These are phyloP conservation scores for Zostera marina DNA, from an alignment of 116 monocot species.

Conservation along the genomic window DNA sequence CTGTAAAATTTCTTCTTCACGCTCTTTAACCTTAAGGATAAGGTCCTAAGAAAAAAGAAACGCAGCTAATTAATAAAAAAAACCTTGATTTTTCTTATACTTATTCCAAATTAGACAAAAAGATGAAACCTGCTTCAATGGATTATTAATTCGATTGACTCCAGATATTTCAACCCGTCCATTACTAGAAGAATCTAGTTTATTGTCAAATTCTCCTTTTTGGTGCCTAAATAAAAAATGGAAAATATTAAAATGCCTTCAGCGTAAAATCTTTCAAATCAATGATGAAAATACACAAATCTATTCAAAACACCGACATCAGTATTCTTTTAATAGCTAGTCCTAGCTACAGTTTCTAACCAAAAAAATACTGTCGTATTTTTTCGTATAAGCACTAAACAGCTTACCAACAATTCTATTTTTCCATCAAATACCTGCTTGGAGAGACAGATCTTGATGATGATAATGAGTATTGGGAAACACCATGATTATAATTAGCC, in stretches of 20 bases:
- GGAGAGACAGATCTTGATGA: constrained; percentile 79
- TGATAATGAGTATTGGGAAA: constrained; percentile 57
- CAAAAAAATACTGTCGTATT: too few relatives aligned
- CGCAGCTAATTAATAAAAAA: not conserved
- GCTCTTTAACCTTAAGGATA: constrained; percentile 54
- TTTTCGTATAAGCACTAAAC: too few relatives aligned
- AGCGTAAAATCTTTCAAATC: not conserved
- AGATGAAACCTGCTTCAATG: constrained; percentile 64
- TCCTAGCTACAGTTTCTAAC: too few relatives aligned
- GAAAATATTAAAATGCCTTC: not conserved
- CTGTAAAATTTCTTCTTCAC: constrained; percentile 78
- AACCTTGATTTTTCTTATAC: not conserved
- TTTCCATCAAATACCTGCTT: constrained; percentile 31
- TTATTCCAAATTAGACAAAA: not conserved
- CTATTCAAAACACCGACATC: too few relatives aligned
- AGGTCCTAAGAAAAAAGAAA: constrained; percentile 40
- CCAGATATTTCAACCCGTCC: constrained; percentile 38
- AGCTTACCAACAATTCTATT: too few relatives aligned
- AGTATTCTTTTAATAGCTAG: too few relatives aligned
- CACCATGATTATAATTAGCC: constrained; percentile 22
- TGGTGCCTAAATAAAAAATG: constrained; percentile 25
- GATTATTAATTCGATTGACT: constrained; percentile 24
- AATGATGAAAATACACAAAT: not conserved
- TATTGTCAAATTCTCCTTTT: constrained; percentile 60
- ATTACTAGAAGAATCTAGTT: constrained; percentile 23